Percentiles rank a stretch among this genome's conserved stretches.
These are phyloP conservation scores for Fusarium continuum DNA, from an alignment of 2,329 filamentous ascomycete genomes.

Conservation along the genomic window DNA sequence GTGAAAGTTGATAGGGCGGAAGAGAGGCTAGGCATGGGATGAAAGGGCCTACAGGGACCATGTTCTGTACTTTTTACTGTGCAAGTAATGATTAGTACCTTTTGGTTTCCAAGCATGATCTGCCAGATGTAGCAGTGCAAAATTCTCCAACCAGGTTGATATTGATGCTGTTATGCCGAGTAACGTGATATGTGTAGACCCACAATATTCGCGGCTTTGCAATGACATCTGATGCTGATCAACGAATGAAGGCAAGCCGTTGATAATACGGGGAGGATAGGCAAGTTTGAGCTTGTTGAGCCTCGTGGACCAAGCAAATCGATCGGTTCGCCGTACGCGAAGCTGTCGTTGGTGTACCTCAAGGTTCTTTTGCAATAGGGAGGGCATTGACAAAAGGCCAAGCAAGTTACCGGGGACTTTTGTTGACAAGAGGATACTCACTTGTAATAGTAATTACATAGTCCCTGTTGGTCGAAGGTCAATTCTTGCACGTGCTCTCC, in stretches of 20 bases:
- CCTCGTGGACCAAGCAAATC: conserved; percentile 20
- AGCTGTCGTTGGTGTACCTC: background rate
- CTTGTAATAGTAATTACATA: conserved; percentile 31
- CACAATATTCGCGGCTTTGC: background rate
- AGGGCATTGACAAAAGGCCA: conserved; percentile 15
- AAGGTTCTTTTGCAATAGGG: conserved; percentile 30
- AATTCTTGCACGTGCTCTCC: conserved; percentile 7
- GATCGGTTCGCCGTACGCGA: conserved; percentile 16
- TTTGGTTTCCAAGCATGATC: conserved; percentile 26
- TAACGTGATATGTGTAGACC: conserved; percentile 14
- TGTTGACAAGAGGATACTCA: conserved; percentile 31
- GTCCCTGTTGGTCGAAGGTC: conserved; percentile 8
- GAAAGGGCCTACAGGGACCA: conserved; percentile 29
- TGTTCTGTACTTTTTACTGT: conserved; percentile 43
- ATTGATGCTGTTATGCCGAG: conserved; percentile 4
- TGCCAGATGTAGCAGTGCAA: conserved; percentile 12
- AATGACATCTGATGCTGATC: conserved; percentile 3
- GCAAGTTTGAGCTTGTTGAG: conserved; percentile 21
- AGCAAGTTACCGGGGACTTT: conserved; percentile 35
- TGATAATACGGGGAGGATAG: conserved; percentile 5
- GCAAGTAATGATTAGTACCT: conserved; percentile 37
- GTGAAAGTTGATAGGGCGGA: conserved; percentile 27
- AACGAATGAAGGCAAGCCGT: background rate
- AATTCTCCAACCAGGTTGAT: background rate
- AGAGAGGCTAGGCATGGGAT: conserved; percentile 19